Base-by-base conservation (phyloP, 345 rosid genomes). In the Pugionium cornutum region DNA sequence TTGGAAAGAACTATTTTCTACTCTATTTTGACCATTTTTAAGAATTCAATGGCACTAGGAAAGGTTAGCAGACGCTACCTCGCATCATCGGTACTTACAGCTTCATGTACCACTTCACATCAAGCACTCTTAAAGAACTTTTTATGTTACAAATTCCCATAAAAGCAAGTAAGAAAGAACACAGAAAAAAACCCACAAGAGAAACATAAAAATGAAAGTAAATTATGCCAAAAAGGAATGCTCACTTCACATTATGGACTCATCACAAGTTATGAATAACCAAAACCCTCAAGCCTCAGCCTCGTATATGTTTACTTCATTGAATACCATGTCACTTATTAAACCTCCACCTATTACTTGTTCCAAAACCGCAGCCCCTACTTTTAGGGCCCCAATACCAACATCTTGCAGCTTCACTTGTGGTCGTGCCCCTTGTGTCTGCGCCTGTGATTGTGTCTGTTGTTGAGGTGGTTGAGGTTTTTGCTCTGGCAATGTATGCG, bases 331-430 rank as follows among this genome's bases (percentile, higher is more conserved):
- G 18, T 83, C 91, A 53, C 82, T 84, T 3, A 82, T 58, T 62
- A 88, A 49, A 67, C 84, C 74, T 58, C 87, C 91, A 4, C 91
- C 91, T 1, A 88, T 31, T 6, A 72, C 67, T 54, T 89, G 88
- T 34, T 89, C 91, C 0, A 81, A 47, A 74, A 80, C 53, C 3
- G 86, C 91, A 0, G 86, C 81, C 6, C 95, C 95, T 46, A 79
- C 27, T 37, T 87, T 87, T 78, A 58, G 3, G 3, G 62, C 48
- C 30, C 77, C 37, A 3, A 67, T 82, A n/a, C 69, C 75, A 78
- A 66, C 86, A 79, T 74, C 78, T 1, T 53, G 70, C 1, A 6
- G 10, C 10, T 40, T 40, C 4, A 10, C 2, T 10, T 28, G 18
- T 41, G 62, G 62, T 6, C 2, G 1, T 27, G 34, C 48, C 40